Evolutionary conservation across 2,329 filamentous ascomycete species (phyloP), one percentile per base, ranked within the genome.

Genomic region (Tolypocladium ophioglossoides): DNA sequence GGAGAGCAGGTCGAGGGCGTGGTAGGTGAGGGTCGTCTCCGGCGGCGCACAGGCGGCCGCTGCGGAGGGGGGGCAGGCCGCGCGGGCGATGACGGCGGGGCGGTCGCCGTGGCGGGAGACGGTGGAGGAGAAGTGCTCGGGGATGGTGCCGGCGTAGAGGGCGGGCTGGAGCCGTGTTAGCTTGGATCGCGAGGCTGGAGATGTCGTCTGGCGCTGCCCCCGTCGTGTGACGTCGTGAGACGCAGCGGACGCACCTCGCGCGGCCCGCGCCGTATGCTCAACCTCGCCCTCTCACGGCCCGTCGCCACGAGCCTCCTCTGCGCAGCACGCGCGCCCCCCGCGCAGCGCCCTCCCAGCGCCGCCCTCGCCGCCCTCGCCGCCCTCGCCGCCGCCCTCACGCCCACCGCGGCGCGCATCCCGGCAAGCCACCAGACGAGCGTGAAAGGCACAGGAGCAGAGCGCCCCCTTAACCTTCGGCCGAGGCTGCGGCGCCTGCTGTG

Each of bases 11-110:
- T 97, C 89, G 11, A 99, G 81, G 7, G 76, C 77, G 51, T 83
- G 73, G 68, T 95, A 97, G 0, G 85, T 92, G 54, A 95, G 74
- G 1, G 74, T 76, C 2, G 78, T 80, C 63, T 94, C n/a, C n/a
- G n/a, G n/a, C n/a, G n/a, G n/a, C n/a, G n/a, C n/a, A n/a, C n/a
- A n/a, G n/a, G n/a, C n/a, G n/a, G n/a, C n/a, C n/a, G n/a, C n/a
- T n/a, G n/a, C n/a, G n/a, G n/a, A 52, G 9, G 64, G 55, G 18
- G 64, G 57, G 2, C 68, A 63, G 0, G 78, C 77, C 0, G 73
- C 66, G 51, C 79, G 75, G 32, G 74, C 70, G 48, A 83, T 77
- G 54, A 84, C 75, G 49, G 83, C 83, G 0, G 76, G 76, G 8
- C 77, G 76, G 67, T 90, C 85, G 30, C 87, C 87, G 68, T 84